Evolutionary conservation across 352 stramenopile species (phyloP), one percentile per base, ranked within the genome.

Genomic region (Pythium dissimile): DNA sequence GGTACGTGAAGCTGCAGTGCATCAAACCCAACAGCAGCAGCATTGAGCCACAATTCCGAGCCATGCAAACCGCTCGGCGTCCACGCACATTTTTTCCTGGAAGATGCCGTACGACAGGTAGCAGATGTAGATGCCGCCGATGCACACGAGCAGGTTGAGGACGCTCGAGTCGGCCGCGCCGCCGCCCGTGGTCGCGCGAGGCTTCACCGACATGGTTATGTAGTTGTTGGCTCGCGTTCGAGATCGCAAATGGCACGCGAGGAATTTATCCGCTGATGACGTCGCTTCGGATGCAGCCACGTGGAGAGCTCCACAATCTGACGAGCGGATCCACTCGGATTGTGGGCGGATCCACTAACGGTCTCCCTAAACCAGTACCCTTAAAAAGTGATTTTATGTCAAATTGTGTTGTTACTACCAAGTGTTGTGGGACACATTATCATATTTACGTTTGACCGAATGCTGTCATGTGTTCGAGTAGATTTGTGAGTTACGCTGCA

Each of bases 51-150:
- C n/a, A n/a, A n/a, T n/a, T n/a, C n/a, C n/a, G n/a, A n/a, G n/a
- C n/a, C n/a, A n/a, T n/a, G n/a, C n/a, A n/a, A n/a, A n/a, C n/a
- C n/a, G n/a, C n/a, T n/a, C n/a, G n/a, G n/a, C n/a, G n/a, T n/a
- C 5, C 10, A 56, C 74, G 58, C 77, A 96, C 80, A 97, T 97
- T 77, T 97, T 93, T 73, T 97, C 89, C 68, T 97, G 89, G 61
- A 96, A 96, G 64, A 97, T 94, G 52, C 89, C 89, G 66, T 95
- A 97, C 11, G 84, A 94, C 39, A 97, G 62, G 74, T 97, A 97
- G 72, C 87, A 97, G 20, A 71, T 78, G 77, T 97, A 97, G 74
- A 97, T 97, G 58, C 89, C 89, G 37, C 59, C 75, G 45, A 96
- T 90, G 64, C 83, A 94, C 24, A 97, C 59, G 23, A 82, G 49